Conservation (phyloP, 495 filamentous ascomycete species). For the Tuber melanosporum region DNA sequence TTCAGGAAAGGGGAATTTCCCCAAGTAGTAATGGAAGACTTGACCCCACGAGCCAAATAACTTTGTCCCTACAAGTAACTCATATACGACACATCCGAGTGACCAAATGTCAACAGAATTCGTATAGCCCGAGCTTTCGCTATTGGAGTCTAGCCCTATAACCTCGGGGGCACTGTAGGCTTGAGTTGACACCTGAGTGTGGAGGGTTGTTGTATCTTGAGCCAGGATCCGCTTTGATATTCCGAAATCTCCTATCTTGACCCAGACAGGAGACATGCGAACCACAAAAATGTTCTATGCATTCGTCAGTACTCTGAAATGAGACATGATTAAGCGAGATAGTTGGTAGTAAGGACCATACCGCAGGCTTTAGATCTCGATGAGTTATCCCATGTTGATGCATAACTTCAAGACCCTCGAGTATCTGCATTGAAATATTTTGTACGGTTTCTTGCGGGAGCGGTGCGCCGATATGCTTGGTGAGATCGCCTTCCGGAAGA, state of each 20-base stretch:
- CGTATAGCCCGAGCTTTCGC: constrained; percentile 4
- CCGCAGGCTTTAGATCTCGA: constrained; percentile 17
- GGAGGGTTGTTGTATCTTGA: neutral
- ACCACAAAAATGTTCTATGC: neutral
- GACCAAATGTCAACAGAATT: constrained; percentile 13
- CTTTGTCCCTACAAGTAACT: neutral
- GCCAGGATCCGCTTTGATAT: neutral
- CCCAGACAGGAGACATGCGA: neutral
- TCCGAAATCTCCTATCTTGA: neutral
- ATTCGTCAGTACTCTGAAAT: neutral
- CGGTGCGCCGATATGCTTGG: neutral
- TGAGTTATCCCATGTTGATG: constrained; percentile 11
- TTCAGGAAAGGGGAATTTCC: neutral
- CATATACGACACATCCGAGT: constrained; percentile 8
- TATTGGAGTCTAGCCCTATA: neutral
- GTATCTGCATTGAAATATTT: constrained; percentile 12
- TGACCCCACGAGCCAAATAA: neutral
- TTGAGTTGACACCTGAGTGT: neutral
- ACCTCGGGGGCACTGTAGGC: neutral
- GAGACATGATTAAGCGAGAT: neutral
- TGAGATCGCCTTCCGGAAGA: constrained; percentile 7
- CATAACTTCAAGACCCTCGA: constrained; percentile 17
- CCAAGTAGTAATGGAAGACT: neutral
- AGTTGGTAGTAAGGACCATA: neutral
- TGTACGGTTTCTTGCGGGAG: neutral